These are phyloP conservation scores for Oemleria cerasiformis DNA, from an alignment of 306 rosid species.

Conservation along the genomic window DNA sequence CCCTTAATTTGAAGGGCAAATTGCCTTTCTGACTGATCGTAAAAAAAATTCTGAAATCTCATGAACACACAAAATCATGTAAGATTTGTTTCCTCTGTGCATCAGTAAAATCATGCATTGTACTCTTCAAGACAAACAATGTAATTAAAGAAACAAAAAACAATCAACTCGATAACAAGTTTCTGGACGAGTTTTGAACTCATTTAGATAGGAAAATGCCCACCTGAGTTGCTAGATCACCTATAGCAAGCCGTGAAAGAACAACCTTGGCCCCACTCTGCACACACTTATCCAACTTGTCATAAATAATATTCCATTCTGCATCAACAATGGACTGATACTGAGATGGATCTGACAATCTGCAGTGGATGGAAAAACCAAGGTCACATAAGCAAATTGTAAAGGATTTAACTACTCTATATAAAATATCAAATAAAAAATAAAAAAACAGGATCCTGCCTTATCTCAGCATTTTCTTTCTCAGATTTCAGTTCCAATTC, in stretches of 20 bases:
- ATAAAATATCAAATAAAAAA: constrained; percentile 3
- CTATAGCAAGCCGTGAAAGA: constrained; percentile 96
- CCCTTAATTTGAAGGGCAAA: background rate
- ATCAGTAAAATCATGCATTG: no score
- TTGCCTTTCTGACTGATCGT: background rate
- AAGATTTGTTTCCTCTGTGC: no score
- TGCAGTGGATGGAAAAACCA: constrained; percentile 30
- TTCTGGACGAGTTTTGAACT: background rate
- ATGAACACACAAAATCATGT: no score
- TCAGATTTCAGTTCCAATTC: constrained; percentile 98
- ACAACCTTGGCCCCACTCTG: constrained; percentile 93
- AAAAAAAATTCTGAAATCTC: background rate
- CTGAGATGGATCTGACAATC: constrained; percentile 92
- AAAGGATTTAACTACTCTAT: background rate
- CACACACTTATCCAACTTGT: constrained; percentile 91
- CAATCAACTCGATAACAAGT: background rate
- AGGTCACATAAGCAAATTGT: constrained; percentile 9
- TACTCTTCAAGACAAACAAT: no score
- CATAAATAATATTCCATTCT: constrained; percentile 98
- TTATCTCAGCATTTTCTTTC: constrained; percentile 99
- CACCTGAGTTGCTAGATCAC: constrained; percentile 98
- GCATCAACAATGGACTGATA: constrained; percentile 99
- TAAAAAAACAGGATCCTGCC: constrained; percentile 35
- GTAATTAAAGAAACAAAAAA: background rate
- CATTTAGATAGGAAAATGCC: constrained; percentile 14